A percentile compares a stretch with the other conserved stretches of the same genome.
These are phyloP conservation scores for Solanum virginianum DNA, from an alignment of 257 asterid genomes.

Conservation along the genomic window DNA sequence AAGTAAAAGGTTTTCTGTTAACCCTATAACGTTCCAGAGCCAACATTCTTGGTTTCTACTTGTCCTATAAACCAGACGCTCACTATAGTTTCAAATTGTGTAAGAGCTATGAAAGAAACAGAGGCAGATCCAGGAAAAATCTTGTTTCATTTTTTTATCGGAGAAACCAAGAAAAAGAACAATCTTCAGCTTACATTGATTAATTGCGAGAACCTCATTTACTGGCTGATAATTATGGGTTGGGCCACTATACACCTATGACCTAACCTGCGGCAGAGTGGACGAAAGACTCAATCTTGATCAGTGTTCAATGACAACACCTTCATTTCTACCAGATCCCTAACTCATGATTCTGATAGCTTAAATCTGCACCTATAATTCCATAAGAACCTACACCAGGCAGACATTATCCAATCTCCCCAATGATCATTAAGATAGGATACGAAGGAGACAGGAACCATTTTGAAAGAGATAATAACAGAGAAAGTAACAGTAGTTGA, in stretches of 20 bases:
- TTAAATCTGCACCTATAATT: no score
- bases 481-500: background rate
- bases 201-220: background rate
- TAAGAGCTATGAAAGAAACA: background rate
- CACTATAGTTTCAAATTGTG: background rate
- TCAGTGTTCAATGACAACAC: background rate
- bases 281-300: background rate
- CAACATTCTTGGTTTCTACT: background rate
- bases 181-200: background rate
- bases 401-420: no score
- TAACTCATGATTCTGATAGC: background rate
- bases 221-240: background rate
- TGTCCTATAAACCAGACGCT: background rate
- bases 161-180: background rate
- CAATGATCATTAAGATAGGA: background rate
- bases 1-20: background rate
- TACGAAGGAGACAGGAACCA: background rate
- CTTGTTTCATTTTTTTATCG: background rate
- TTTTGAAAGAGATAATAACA: background rate
- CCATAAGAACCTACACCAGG: no score
- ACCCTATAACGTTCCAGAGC: background rate
- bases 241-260: background rate
- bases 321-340: background rate
- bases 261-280: background rate
- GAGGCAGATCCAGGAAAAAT: background rate